Evolutionary conservation across 345 rosid genomes (phyloP).

Genomic region (Excoecaria agallocha): DNA sequence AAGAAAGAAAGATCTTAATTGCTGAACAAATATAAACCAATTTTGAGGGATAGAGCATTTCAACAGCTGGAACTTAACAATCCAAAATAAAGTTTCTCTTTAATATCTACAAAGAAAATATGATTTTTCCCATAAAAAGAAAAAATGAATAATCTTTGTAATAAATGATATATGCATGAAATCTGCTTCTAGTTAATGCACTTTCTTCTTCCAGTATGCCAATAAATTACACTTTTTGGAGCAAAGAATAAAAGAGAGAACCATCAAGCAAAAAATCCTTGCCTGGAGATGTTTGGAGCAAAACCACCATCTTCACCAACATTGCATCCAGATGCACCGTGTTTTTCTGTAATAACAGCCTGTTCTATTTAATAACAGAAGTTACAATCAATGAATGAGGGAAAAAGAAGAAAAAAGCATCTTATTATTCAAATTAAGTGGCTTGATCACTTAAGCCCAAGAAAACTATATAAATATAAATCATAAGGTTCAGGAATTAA

Average conservation of each 20-base stretch:
- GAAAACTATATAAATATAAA: neutral
- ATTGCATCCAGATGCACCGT: constrained; percentile 71
- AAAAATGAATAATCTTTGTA: no score
- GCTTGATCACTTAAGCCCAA: neutral
- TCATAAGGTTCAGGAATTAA: neutral
- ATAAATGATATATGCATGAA: neutral
- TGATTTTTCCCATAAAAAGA: neutral
- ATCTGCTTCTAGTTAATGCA: neutral
- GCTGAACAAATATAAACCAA: constrained; percentile 3
- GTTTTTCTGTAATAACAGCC: constrained; percentile 87
- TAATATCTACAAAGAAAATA: neutral
- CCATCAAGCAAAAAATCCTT: constrained; percentile 26
- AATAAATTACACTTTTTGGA: neutral
- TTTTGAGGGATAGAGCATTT: neutral
- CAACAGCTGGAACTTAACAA: neutral
- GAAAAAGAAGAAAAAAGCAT: neutral
- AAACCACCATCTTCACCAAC: constrained; percentile 96
- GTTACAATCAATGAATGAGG: constrained; percentile 29
- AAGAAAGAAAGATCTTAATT: constrained; percentile 4
- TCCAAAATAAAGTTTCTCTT: neutral
- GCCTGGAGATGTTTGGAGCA: constrained; percentile 90
- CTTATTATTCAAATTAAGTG: no score
- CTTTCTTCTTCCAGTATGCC: neutral
- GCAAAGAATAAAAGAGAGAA: neutral
- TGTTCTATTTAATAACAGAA: constrained; percentile 43